Conservation (phyloP, 2,329 filamentous ascomycete genomes). For the Cercospora beticola region DNA sequence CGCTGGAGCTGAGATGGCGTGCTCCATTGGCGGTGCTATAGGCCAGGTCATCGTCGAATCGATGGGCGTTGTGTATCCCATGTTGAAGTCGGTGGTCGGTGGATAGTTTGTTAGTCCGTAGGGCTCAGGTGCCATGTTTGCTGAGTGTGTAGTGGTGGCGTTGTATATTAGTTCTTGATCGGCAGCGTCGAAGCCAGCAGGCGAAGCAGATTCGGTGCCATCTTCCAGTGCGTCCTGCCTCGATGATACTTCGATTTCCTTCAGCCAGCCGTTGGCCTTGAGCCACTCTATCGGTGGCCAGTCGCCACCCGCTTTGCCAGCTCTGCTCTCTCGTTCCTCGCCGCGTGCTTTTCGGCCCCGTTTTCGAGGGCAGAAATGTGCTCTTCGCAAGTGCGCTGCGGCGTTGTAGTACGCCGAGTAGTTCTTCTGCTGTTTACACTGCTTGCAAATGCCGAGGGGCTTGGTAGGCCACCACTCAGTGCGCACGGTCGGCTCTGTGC, state of each 20-base stretch:
- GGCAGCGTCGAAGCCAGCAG: background rate
- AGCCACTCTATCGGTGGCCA: constrained; percentile 60
- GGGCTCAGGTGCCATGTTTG: constrained; percentile 5
- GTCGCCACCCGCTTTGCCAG: constrained; percentile 61
- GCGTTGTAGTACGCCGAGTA: constrained; percentile 96
- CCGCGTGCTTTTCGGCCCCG: constrained; percentile 58
- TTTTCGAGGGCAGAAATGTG: constrained; percentile 76
- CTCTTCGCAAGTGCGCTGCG: constrained; percentile 81
- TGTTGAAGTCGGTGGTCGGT: constrained; percentile 20
- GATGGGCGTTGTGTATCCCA: constrained; percentile 27
- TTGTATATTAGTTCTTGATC: background rate
- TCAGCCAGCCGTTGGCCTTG: constrained; percentile 58
- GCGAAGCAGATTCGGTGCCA: constrained; percentile 1
- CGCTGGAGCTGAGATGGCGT: constrained; percentile 24
- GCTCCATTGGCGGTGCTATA: constrained; percentile 25
- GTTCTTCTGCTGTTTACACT: constrained; percentile 71
- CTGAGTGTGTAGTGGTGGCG: background rate
- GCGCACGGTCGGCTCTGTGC: constrained; percentile 55
- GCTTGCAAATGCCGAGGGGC: constrained; percentile 78
- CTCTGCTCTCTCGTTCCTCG: constrained; percentile 54
- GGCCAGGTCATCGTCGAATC: constrained; percentile 14
- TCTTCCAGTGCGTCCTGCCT: constrained; percentile 10
- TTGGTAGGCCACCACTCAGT: constrained; percentile 46
- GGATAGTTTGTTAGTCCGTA: constrained; percentile 10
- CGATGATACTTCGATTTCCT: constrained; percentile 50